Conservation (phyloP, 257 asterid species). For the Hygrophila difformis region DNA sequence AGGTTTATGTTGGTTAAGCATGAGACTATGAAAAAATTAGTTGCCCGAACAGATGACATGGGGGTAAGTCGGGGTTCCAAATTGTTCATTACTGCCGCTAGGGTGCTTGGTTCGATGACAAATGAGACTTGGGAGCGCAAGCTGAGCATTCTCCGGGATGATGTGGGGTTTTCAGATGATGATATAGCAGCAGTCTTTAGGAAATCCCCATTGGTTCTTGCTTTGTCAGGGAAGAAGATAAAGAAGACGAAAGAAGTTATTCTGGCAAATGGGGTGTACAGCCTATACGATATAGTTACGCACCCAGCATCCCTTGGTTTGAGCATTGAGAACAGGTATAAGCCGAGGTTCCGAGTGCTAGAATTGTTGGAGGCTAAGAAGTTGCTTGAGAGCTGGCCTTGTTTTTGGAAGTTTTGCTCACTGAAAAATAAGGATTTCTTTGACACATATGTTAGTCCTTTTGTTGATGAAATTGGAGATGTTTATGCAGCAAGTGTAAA, state of each 20-base stretch:
- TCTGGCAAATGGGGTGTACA: slow-evolving; percentile 21
- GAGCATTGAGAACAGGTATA: slow-evolving; percentile 21
- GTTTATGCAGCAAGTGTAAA: no score
- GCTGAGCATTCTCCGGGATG: slow-evolving; percentile 13
- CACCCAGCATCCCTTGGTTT: background rate
- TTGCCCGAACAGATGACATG: slow-evolving; percentile 20
- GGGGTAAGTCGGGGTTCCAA: slow-evolving; percentile 11
- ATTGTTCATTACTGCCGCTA: slow-evolving; percentile 16
- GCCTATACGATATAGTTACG: slow-evolving; percentile 1
- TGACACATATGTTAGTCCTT: slow-evolving; percentile 6
- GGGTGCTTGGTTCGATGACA: slow-evolving; percentile 12
- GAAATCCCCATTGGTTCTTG: slow-evolving; percentile 3
- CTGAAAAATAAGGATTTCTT: background rate
- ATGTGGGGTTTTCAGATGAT: slow-evolving; percentile 20
- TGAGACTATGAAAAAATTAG: slow-evolving; percentile 18
- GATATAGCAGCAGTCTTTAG: slow-evolving; percentile 13
- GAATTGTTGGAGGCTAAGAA: slow-evolving; percentile 17
- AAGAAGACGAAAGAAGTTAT: slow-evolving; percentile 13
- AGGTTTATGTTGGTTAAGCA: slow-evolving; percentile 28
- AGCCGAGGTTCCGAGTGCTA: slow-evolving; percentile 17
- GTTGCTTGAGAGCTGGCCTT: slow-evolving; percentile 22
- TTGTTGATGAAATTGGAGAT: slow-evolving; percentile 3
- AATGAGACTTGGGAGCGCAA: slow-evolving; percentile 18
- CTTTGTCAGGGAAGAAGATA: slow-evolving; percentile 13
- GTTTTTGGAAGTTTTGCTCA: background rate